A percentile compares a stretch with the other conserved stretches of the same genome.
phyloP scores from a whole-genome alignment of 164 flowering plant species.

The Berberis vulgaris region DNA sequence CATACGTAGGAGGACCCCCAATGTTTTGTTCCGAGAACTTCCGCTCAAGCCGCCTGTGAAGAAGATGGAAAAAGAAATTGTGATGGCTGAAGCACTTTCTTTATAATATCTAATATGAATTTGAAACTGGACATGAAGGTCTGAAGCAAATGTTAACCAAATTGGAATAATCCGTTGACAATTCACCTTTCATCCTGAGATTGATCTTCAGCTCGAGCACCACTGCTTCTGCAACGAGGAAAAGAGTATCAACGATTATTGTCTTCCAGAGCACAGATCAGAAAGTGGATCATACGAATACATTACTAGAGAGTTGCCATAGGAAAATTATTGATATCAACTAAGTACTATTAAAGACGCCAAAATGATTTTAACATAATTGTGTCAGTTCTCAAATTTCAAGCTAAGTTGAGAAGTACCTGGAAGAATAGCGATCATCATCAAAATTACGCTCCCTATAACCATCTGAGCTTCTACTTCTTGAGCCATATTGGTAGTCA shows the following conservation, averaged over 20 bases:
- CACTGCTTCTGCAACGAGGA: slow-evolving; percentile 50
- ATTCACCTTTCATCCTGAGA: slow-evolving; percentile 75
- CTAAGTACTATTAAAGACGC: no score
- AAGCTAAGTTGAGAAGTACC: slow-evolving; percentile 30
- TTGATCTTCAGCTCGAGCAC: slow-evolving; percentile 59
- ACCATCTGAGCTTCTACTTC: slow-evolving; percentile 68
- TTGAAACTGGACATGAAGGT: not conserved
- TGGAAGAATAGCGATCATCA: slow-evolving; percentile 78
- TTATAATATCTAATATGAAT: no score
- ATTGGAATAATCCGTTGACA: not conserved
- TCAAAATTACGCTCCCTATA: slow-evolving; percentile 54
- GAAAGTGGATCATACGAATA: no score
- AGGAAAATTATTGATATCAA: no score
- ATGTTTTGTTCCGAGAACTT: slow-evolving; percentile 69
- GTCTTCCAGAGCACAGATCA: not conserved
- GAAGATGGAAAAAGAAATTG: slow-evolving; percentile 1
- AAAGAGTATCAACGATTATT: not conserved
- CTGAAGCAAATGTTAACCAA: not conserved
- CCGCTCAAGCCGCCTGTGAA: slow-evolving; percentile 39
- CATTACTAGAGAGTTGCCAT: no score
- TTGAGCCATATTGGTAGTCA: slow-evolving; percentile 48
- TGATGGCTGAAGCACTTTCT: no score
- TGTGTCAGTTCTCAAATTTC: not conserved
- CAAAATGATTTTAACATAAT: no score
- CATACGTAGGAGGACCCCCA: slow-evolving; percentile 91